phyloP scores from a whole-genome alignment of 208 protist species.

The Leishmania guyanensis region DNA sequence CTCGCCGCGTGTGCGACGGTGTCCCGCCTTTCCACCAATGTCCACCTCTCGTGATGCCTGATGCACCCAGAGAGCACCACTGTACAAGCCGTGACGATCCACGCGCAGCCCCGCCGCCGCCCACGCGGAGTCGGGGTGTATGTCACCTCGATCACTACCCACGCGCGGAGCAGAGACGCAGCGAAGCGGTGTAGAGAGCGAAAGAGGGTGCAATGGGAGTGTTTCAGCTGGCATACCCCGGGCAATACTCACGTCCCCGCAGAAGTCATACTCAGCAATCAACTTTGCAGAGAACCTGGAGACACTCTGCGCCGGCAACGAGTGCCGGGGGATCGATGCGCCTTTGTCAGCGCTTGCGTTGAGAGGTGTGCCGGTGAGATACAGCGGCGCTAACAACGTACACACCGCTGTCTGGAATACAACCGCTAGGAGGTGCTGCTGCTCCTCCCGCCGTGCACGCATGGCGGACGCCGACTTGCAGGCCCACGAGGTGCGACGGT shows the following conservation, averaged over 20 bases:
- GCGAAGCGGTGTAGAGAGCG: not conserved
- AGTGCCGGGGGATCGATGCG: not conserved
- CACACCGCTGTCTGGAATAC: conserved; percentile 30
- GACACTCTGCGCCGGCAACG: not conserved
- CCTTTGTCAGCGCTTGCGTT: not conserved
- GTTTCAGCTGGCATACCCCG: not conserved
- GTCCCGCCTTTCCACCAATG: not conserved
- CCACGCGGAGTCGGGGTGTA: not conserved
- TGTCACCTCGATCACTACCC: not conserved
- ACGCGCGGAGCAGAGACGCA: conserved; percentile 7
- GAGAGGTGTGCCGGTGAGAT: conserved; percentile 15
- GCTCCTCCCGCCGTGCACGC: conserved; percentile 27
- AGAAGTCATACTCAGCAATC: not conserved
- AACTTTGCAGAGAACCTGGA: conserved; percentile 9
- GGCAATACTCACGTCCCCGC: not conserved
- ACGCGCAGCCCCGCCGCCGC: conserved; percentile 6
- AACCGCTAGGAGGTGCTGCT: conserved; percentile 16
- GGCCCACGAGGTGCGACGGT: not conserved
- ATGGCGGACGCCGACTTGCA: conserved; percentile 24
- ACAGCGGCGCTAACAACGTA: conserved; percentile 33
- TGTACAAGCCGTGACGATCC: not conserved
- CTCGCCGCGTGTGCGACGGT: conserved; percentile 14
- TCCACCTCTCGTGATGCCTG: not conserved
- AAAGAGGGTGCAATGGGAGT: not conserved
- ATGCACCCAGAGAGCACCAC: not conserved